phyloP scores from a whole-genome alignment of 2,329 filamentous ascomycete genomes.

The Ambrosiella beaveri region DNA sequence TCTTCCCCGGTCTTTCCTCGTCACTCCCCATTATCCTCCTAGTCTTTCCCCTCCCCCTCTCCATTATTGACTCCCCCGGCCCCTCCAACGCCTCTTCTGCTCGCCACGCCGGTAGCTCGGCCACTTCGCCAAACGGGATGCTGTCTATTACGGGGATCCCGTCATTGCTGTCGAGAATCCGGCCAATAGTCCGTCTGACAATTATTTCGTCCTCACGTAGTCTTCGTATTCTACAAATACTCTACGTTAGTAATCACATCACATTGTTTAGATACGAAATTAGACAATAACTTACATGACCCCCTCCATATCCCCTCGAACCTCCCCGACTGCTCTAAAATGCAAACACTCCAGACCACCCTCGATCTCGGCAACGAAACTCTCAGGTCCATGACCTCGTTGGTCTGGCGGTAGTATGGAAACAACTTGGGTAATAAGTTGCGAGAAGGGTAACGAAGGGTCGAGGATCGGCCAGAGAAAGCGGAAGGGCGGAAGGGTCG shows the following conservation, averaged over 20 bases:
- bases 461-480: conserved; percentile 52
- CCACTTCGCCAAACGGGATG: background rate
- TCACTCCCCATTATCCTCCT: background rate
- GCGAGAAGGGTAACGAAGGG: conserved; percentile 51
- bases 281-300: conserved; percentile 43
- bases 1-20: too few species aligned
- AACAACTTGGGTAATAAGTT: conserved; percentile 64
- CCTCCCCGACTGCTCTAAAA: conserved; percentile 51
- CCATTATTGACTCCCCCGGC: background rate
- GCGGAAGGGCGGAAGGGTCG: conserved; percentile 39
- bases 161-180: conserved; percentile 62
- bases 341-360: conserved; percentile 68
- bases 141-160: conserved; percentile 59
- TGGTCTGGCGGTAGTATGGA: conserved; percentile 54
- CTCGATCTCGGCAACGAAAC: conserved; percentile 67
- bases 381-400: conserved; percentile 43
- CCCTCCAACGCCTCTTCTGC: background rate
- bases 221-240: conserved; percentile 48
- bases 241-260: background rate
- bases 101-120: background rate
- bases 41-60: background rate
- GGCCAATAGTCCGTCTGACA: conserved; percentile 53
- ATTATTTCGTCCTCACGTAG: conserved; percentile 54
- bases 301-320: conserved; percentile 70
- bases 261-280: background rate